A percentile compares a stretch with the other conserved stretches of the same genome.
phyloP scores from a whole-genome alignment of 805 yeast genomes.

The Komagataella pseudopastoris region DNA sequence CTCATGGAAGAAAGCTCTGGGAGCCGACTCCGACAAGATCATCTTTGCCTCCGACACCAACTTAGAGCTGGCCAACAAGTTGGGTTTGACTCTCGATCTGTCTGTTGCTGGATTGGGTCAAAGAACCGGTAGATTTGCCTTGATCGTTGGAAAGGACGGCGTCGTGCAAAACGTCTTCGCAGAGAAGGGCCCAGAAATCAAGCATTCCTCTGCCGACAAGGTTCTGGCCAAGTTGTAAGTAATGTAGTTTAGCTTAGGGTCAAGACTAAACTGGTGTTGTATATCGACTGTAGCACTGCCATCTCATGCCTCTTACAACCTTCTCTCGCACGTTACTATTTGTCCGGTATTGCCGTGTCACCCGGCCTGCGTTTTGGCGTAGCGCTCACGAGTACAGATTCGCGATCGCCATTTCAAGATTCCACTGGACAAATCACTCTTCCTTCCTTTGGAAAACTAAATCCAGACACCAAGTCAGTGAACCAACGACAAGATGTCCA shows the following conservation, averaged over 20 bases:
- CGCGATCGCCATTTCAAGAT: background rate
- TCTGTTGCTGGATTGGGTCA: slow-evolving; percentile 38
- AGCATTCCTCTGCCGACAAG: slow-evolving; percentile 13
- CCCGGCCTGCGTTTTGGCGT: background rate
- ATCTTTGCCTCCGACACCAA: slow-evolving; percentile 56
- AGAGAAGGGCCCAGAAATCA: slow-evolving; percentile 15
- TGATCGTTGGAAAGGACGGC: slow-evolving; percentile 39
- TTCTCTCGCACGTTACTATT: background rate
- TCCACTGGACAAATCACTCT: background rate
- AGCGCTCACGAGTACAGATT: background rate
- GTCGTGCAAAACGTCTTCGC: slow-evolving; percentile 18
- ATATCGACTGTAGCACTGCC: background rate
- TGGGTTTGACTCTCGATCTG: slow-evolving; percentile 46
- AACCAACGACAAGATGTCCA: slow-evolving; percentile 1
- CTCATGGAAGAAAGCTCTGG: slow-evolving; percentile 50
- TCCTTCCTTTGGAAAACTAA: background rate
- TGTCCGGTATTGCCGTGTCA: background rate
- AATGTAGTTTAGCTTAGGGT: background rate
- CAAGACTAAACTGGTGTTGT: background rate
- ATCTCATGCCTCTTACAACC: background rate
- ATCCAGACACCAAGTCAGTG: background rate
- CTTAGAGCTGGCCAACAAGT: slow-evolving; percentile 37
- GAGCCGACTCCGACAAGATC: slow-evolving; percentile 22
- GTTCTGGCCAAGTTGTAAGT: slow-evolving; percentile 12
- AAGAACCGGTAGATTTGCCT: slow-evolving; percentile 55